These are phyloP conservation scores for Mycena metata DNA, from an alignment of 768 basidiomycete genomes.

Conservation along the genomic window DNA sequence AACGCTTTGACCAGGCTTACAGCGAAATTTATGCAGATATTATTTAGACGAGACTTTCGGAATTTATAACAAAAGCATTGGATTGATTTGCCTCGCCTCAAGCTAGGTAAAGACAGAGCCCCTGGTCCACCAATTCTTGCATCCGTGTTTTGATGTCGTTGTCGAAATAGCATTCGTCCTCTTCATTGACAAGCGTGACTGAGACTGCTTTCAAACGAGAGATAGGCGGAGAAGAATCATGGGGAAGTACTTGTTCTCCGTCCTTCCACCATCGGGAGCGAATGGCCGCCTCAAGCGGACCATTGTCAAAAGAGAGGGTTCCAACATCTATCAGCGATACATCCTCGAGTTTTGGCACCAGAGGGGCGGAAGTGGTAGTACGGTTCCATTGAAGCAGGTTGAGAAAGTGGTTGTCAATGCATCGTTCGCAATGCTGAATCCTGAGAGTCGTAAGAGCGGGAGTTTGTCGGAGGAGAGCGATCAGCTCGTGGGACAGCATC, in stretches of 20 bases:
- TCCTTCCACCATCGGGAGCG: slow-evolving; percentile 17
- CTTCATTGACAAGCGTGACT: neutral
- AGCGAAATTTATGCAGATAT: too few relatives aligned
- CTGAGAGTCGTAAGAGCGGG: slow-evolving; percentile 5
- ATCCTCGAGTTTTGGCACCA: slow-evolving; percentile 15
- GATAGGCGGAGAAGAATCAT: neutral
- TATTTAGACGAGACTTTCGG: too few relatives aligned
- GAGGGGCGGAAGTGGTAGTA: neutral
- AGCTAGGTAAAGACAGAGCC: neutral
- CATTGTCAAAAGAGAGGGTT: neutral
- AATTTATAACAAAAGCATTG: too few relatives aligned
- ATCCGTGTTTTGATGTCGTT: neutral
- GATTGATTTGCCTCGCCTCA: too few relatives aligned
- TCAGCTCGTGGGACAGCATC: neutral
- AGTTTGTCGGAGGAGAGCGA: slow-evolving; percentile 4
- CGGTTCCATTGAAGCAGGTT: slow-evolving; percentile 1
- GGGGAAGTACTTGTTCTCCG: neutral
- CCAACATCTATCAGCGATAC: neutral
- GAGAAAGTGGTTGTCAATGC: slow-evolving; percentile 5
- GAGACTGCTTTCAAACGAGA: neutral
- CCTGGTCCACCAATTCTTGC: neutral
- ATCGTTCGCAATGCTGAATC: neutral
- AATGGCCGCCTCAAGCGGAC: slow-evolving; percentile 6
- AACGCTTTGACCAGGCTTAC: too few relatives aligned
- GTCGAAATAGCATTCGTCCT: neutral